Conservation (phyloP, 352 stramenopile species). For the Globisporangium uncinulatum region DNA sequence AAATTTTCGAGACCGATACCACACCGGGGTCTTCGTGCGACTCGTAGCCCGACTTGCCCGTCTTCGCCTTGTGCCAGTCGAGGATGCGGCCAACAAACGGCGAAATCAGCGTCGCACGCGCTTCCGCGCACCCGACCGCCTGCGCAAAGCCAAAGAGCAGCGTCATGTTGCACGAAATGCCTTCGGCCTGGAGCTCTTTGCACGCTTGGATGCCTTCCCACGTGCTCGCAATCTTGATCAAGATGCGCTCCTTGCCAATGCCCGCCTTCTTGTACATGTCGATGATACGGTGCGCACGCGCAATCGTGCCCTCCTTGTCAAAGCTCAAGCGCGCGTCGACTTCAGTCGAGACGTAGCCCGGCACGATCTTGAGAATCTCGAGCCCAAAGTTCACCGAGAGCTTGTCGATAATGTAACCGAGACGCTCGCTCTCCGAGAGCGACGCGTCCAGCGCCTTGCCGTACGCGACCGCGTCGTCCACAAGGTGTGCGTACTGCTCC, state of each 20-base stretch:
- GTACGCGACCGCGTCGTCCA: conserved; percentile 95
- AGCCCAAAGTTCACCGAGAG: conserved; percentile 97
- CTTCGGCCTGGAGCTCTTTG: conserved; percentile 94
- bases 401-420: conserved; percentile 96
- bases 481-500: conserved; percentile 93
- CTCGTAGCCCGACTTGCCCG: conserved; percentile 88
- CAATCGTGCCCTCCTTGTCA: conserved; percentile 92
- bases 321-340: conserved; percentile 97
- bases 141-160: conserved; percentile 98
- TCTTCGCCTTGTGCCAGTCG: conserved; percentile 97
- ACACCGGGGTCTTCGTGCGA: conserved; percentile 96
- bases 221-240: conserved; percentile 98
- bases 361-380: conserved; percentile 96
- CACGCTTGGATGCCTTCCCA: conserved; percentile 98
- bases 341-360: conserved; percentile 98
- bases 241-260: conserved; percentile 93
- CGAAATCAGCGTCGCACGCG: conserved; percentile 94
- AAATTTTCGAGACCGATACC: conserved; percentile 95
- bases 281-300: conserved; percentile 94
- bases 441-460: conserved; percentile 68
- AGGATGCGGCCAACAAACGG: conserved; percentile 96
- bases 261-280: conserved; percentile 95
- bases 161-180: conserved; percentile 99
- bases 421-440: conserved; percentile 76
- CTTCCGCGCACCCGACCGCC: conserved; percentile 93